A percentile compares a stretch with the other conserved stretches of the same genome.
Conservation (phyloP, 1,284 basidiomycete species). For the Golubevia pallescens region DNA sequence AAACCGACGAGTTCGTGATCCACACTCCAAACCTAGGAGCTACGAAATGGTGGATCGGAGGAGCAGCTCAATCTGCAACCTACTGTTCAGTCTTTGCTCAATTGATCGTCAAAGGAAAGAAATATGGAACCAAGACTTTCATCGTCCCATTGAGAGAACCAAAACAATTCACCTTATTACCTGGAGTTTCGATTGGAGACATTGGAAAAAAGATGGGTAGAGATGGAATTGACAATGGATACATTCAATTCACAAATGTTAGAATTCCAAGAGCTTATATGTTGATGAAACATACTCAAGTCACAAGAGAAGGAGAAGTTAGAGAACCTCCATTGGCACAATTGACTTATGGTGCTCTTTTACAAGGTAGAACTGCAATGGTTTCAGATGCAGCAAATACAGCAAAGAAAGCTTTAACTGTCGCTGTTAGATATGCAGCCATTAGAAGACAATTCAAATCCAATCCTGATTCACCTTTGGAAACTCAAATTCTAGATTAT, state of each 20-base stretch:
- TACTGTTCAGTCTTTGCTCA: constrained; percentile 71
- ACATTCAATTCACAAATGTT: constrained; percentile 69
- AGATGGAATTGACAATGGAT: constrained; percentile 68
- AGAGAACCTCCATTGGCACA: constrained; percentile 69
- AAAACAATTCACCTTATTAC: constrained; percentile 64
- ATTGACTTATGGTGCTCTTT: constrained; percentile 70
- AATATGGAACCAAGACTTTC: constrained; percentile 70
- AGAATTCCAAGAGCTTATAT: constrained; percentile 70
- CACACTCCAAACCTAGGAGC: constrained; percentile 67
- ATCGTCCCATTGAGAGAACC: constrained; percentile 69
- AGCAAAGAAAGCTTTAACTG: constrained; percentile 69
- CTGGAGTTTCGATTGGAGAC: constrained; percentile 70
- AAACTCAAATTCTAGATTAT: constrained; percentile 70
- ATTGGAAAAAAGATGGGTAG: constrained; percentile 72
- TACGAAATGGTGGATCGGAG: constrained; percentile 68
- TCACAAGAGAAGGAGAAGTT: constrained; percentile 67
- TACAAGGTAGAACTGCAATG: constrained; percentile 70
- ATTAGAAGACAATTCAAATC: constrained; percentile 69
- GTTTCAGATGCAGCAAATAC: constrained; percentile 69
- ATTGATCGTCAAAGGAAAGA: constrained; percentile 69
- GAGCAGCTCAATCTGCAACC: constrained; percentile 70
- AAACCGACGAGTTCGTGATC: constrained; percentile 70
- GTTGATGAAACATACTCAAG: constrained; percentile 72
- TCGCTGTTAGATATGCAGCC: constrained; percentile 70
- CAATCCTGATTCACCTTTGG: constrained; percentile 37